Base-by-base conservation (phyloP, 2,329 filamentous ascomycete genomes). In the Didymella lethalis region DNA sequence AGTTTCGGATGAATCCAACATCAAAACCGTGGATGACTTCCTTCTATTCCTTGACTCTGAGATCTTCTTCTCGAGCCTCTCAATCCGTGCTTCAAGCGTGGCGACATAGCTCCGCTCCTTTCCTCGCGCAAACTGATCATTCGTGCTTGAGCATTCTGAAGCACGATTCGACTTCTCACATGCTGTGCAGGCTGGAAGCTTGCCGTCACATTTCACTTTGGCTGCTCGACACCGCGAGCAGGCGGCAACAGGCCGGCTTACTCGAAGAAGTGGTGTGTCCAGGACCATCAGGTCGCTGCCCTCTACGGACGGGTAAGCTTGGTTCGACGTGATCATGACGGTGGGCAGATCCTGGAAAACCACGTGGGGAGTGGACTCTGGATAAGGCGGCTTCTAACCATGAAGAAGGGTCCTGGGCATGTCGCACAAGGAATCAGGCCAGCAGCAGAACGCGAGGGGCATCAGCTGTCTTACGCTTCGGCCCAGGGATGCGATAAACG, bases 191-290 rank as follows among this genome's bases (percentile, higher is more conserved):
- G 93, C 93, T 11, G 95, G 95, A 36, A 98, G 82, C 77, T 97
- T 97, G 62, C 95, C 94, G 80, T 98, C 95, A 73, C 95, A 99
- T 87, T 96, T 97, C 75, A 98, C 93, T 81, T 99, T 99, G 53
- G 94, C 93, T 61, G 90, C 87, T 61, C 95, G 91, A 81, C 91
- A 94, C 82, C 90, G 84, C 59, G 90, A 91, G 75, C 91, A 94
- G 25, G 91, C 91, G 54, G 90, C 90, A 48, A 92, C 90, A 5
- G 91, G 90, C 63, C 91, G 85, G 72, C 90, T 93, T 63, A 94
- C 91, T 69, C 88, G 85, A 68, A 92, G 79, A 52, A 89, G 78
- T 20, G 88, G 88, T 32, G 86, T 82, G 48, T 83, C 80, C 48
- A 83, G 72, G 59, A 80, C 78, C 80, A 82, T 82, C 56, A 51